Base-by-base conservation (phyloP, 345 rosid species). In the Cardiospermum halicacabum region DNA sequence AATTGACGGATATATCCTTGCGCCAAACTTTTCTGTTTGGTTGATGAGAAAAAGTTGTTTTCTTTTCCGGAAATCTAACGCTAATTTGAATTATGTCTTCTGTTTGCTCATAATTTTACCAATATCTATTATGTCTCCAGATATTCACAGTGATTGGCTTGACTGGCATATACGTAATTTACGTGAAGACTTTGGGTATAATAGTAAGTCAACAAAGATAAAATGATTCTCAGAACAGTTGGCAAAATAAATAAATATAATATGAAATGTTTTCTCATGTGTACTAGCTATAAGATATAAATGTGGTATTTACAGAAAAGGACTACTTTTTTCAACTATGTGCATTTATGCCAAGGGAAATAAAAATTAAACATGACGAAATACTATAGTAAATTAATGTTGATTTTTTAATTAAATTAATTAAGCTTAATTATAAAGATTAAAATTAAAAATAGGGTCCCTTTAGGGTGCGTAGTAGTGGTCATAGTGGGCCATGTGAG, bases 401-500 rank as follows among this genome's bases (percentile, higher is more conserved):
- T n/a, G n/a, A n/a, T n/a, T 2, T 67, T 32, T 11, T 31, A 22
- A 12, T 26, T 10, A 16, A 2, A 7, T 25, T 18, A 25, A 63
- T 5, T 28, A 53, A 6, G 58, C 32, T 53, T 42, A 25, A 53
- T 11, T 28, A 37, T 13, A 64, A 30, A 40, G 2, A 47, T 16
- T n/a, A 1, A 47, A 47, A 47, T 47, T 45, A 47, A 47, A 47
- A 5, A 11, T 21, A 24, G 22, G 6, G 6, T 45, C 18, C 19
- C 22, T 39, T 0, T 26, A 54, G 21, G 69, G 42, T 40, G 60
- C 28, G 40, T 19, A 13, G 60, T 65, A 2, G 39, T 27, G 60
- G 28, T 65, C 69, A 27, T 12, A 2, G 69, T 65, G 60, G 69
- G 60, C 43, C 69, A 70, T 47, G 13, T 15, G 40, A 49, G 47